Evolutionary conservation across 192 early-diverging fungal genomes (phyloP), one percentile per base, ranked within the genome.

Genomic region (Kickxella alabastrina): DNA sequence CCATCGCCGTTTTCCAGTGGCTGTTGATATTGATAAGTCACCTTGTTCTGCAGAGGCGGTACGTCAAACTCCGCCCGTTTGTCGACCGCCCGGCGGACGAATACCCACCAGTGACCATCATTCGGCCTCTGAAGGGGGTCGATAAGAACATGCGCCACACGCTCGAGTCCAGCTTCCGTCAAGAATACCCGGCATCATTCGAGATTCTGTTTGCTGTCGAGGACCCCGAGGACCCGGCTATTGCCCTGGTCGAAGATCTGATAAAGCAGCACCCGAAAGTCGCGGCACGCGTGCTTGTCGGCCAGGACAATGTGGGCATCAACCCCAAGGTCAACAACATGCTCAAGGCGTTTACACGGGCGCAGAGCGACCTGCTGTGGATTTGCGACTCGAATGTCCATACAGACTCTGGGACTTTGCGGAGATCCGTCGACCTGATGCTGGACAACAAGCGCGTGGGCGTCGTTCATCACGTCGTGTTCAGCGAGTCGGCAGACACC

Each of bases 241-340:
- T 92, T 50, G 70, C 77, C 0, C 72, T 96, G 10, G 92, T 87
- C 9, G 43, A 76, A 5, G 74, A 84, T 7, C 68, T 98, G 17
- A 87, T 88, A 41, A 64, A 57, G 22, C 54, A 79, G 49, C 89
- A 84, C 65, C 89, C 91, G 3, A 70, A 88, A 36, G 85, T 92
- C 7, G 77, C 87, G 47, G 83, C 83, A 17, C 75, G 74, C 47
- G 53, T 98, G 39, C 79, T 97, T 32, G 82, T 93, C 55, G 92
- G 92, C 84, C 83, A 82, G 38, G 57, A 78, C 29, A 59, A 78
- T 34, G 85, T 91, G 1, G 94, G 92, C 29, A 84, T 88, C 42
- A 99, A 99, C 66, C 96, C 96, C 14, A 99, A 99, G 69, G 86
- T 97, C 57, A 92, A 92, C 77, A 95, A 95, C 79, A 79, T 99